Percentiles rank a stretch among this genome's conserved stretches.
Evolutionary conservation across 1,284 basidiomycete species (phyloP).

Genomic region (Ustilago trichophora): DNA sequence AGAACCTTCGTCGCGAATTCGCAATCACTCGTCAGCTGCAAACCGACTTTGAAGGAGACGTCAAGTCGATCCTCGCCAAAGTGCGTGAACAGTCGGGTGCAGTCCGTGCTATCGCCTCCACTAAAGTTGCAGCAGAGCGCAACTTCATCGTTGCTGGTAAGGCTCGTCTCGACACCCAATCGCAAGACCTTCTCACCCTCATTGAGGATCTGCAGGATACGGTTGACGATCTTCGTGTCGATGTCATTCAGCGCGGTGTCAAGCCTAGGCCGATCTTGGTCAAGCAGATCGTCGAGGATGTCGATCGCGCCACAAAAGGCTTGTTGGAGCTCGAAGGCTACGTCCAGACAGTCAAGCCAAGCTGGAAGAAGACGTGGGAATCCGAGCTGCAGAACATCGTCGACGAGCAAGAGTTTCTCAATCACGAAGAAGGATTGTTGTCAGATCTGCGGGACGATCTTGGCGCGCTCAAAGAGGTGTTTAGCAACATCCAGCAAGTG

Average conservation of each 20-base stretch:
- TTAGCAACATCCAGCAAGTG: slow-evolving; percentile 64
- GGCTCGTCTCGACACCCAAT: slow-evolving; percentile 83
- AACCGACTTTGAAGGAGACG: slow-evolving; percentile 87
- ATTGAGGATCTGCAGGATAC: slow-evolving; percentile 94
- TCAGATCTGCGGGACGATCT: slow-evolving; percentile 62
- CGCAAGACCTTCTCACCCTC: slow-evolving; percentile 87
- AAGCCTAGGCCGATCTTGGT: slow-evolving; percentile 81
- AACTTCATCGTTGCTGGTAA: slow-evolving; percentile 91
- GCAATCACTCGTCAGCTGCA: slow-evolving; percentile 93
- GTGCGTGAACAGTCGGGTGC: slow-evolving; percentile 83
- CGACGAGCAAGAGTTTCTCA: slow-evolving; percentile 93
- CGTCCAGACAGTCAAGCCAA: slow-evolving; percentile 87
- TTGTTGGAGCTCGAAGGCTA: slow-evolving; percentile 83
- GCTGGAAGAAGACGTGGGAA: slow-evolving; percentile 99
- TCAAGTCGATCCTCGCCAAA: slow-evolving; percentile 81
- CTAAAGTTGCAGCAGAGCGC: slow-evolving; percentile 82
- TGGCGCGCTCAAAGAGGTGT: slow-evolving; percentile 60
- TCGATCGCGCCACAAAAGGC: slow-evolving; percentile 76
- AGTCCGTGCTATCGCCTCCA: slow-evolving; percentile 78
- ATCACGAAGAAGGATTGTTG: slow-evolving; percentile 64
- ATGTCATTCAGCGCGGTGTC: slow-evolving; percentile 87
- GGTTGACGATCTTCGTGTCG: slow-evolving; percentile 88
- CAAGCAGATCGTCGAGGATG: slow-evolving; percentile 78
- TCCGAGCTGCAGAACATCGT: slow-evolving; percentile 94
- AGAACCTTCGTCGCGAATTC: slow-evolving; percentile 88